A percentile compares a stretch with the other conserved stretches of the same genome.
These are phyloP conservation scores for Oryza coarctata DNA, from an alignment of 176 grass and related monocot genomes.

Conservation along the genomic window DNA sequence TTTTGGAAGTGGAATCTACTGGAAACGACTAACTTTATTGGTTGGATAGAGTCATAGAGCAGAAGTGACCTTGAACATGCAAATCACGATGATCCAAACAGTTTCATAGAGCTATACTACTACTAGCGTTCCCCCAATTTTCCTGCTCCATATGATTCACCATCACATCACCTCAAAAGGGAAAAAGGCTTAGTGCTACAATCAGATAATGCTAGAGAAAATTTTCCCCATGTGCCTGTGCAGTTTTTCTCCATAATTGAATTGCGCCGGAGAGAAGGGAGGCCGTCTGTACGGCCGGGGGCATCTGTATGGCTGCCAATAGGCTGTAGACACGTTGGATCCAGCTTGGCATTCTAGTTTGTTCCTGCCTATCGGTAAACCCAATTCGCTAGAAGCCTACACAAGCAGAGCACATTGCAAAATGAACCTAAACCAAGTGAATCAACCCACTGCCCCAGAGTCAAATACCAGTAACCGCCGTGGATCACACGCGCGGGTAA, in stretches of 20 bases:
- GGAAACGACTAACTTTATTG: neutral
- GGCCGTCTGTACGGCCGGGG: no score
- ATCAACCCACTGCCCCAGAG: neutral
- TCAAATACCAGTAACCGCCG: no score
- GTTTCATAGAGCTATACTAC: neutral
- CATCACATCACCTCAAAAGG: neutral
- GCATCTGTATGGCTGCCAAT: neutral
- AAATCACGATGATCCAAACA: neutral
- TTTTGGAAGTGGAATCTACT: neutral
- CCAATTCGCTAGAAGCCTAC: neutral
- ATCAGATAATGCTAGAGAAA: neutral
- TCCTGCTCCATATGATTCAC: neutral
- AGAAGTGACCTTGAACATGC: neutral
- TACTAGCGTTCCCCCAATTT: neutral
- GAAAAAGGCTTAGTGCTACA: neutral
- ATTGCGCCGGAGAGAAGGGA: neutral
- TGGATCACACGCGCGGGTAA: neutral
- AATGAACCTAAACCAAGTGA: neutral
- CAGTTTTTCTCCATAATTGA: neutral
- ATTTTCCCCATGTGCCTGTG: neutral
- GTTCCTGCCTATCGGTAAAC: no score
- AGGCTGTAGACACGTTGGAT: neutral
- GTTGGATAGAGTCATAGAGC: neutral
- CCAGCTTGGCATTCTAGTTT: constrained; percentile 3
- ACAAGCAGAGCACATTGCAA: neutral